Percentiles rank a stretch among this genome's conserved stretches.
phyloP scores from a whole-genome alignment of 768 basidiomycete species.

The Boletus huronensis region DNA sequence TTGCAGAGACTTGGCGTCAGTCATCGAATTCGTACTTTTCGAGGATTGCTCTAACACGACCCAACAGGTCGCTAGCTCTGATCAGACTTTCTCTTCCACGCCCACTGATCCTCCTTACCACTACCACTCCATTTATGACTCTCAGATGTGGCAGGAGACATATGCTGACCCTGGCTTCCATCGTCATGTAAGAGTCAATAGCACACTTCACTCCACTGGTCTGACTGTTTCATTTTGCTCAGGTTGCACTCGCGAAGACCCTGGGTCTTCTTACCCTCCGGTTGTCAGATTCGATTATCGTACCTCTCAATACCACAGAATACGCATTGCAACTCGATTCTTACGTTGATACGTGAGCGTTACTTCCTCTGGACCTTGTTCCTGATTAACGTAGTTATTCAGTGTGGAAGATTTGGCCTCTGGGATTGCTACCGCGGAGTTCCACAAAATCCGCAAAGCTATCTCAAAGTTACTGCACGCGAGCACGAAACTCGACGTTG shows the following conservation, averaged over 20 bases:
- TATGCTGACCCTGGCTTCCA: slow-evolving; percentile 76
- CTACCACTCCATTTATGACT: slow-evolving; percentile 74
- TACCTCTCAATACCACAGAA: slow-evolving; percentile 76
- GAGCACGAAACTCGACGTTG: slow-evolving; percentile 54
- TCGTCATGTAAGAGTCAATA: slow-evolving; percentile 50
- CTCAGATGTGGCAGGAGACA: slow-evolving; percentile 63
- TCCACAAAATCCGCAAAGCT: slow-evolving; percentile 43
- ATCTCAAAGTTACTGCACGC: slow-evolving; percentile 47
- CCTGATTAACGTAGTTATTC: slow-evolving; percentile 2
- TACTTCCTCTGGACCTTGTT: slow-evolving; percentile 22
- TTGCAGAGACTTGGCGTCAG: slow-evolving; percentile 71
- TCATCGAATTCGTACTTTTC: neutral
- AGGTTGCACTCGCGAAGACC: slow-evolving; percentile 65
- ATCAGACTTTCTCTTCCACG: slow-evolving; percentile 29
- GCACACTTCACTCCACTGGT: neutral
- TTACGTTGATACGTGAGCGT: slow-evolving; percentile 57
- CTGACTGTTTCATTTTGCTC: neutral
- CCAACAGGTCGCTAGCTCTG: slow-evolving; percentile 32
- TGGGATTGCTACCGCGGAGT: slow-evolving; percentile 24
- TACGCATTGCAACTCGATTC: slow-evolving; percentile 60
- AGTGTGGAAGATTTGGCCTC: slow-evolving; percentile 53
- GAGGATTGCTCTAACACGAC: neutral
- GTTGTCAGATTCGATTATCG: slow-evolving; percentile 53
- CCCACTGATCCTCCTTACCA: slow-evolving; percentile 63
- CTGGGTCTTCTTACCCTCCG: slow-evolving; percentile 60